Percentiles rank a stretch among this genome's conserved stretches.
These are phyloP conservation scores for Venturia aucupariae DNA, from an alignment of 2,329 filamentous ascomycete genomes.

Conservation along the genomic window DNA sequence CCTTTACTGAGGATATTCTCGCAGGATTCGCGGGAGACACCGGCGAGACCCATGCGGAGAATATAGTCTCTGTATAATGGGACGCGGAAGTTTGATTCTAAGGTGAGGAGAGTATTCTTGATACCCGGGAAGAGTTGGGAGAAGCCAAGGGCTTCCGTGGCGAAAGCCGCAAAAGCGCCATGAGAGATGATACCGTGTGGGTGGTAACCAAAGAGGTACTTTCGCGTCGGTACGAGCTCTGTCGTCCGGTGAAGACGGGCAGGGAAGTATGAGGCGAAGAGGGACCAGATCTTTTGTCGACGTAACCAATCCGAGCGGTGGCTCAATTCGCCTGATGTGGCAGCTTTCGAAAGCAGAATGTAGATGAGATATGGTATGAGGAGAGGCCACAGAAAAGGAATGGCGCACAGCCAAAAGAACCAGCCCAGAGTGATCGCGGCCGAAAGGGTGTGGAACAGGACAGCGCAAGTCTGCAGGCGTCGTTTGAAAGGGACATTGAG, in stretches of 20 bases:
- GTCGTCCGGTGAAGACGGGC: conserved; percentile 78
- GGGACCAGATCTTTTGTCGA: conserved; percentile 66
- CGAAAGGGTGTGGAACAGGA: conserved; percentile 41
- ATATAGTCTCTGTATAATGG: conserved; percentile 92
- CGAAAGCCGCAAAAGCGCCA: conserved; percentile 88
- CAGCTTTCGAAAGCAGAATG: conserved; percentile 68
- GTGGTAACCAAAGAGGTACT: conserved; percentile 96
- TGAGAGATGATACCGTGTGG: conserved; percentile 96
- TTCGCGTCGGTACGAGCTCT: conserved; percentile 67
- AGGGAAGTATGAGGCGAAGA: conserved; percentile 90
- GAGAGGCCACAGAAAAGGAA: conserved; percentile 83
- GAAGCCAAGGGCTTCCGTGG: conserved; percentile 82
- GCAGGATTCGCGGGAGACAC: conserved; percentile 85
- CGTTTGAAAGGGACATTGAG: conserved; percentile 55
- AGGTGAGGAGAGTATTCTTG: conserved; percentile 82
- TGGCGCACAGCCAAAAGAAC: conserved; percentile 87
- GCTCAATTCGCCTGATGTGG: conserved; percentile 63
- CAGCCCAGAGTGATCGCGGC: conserved; percentile 50
- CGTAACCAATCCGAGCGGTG: conserved; percentile 69
- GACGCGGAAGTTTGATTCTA: conserved; percentile 93
- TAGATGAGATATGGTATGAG: conserved; percentile 72
- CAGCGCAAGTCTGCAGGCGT: conserved; percentile 40
- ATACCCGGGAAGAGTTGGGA: conserved; percentile 84
- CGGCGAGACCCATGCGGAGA: conserved; percentile 76
- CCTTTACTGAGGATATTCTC: conserved; percentile 78